Conservation (phyloP, 495 filamentous ascomycete species). For the Talaromyces liani region DNA sequence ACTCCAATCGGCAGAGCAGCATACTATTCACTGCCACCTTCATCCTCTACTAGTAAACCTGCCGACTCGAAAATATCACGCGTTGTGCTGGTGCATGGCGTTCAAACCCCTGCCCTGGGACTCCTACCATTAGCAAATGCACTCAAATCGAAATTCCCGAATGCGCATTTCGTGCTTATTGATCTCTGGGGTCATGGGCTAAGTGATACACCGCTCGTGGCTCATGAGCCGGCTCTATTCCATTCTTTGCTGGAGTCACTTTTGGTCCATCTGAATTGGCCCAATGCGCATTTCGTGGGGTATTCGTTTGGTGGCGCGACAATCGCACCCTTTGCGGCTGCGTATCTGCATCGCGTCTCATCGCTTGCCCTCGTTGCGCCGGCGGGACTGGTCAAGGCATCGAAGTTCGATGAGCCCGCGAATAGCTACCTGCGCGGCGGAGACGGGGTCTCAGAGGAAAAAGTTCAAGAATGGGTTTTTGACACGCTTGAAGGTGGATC, state of each 20-base stretch:
- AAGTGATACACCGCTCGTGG: constrained; percentile 21
- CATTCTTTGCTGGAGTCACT: constrained; percentile 19
- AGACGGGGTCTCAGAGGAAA: constrained; percentile 20
- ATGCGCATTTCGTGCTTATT: constrained; percentile 24
- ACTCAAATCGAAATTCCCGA: constrained; percentile 21
- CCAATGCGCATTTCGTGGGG: constrained; percentile 25
- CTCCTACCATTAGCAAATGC: constrained; percentile 23
- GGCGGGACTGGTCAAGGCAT: constrained; percentile 20
- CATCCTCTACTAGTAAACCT: constrained; percentile 1
- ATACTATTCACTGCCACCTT: constrained; percentile 24
- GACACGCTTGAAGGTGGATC: constrained; percentile 29
- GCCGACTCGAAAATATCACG: constrained; percentile 10
- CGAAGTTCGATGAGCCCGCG: constrained; percentile 16
- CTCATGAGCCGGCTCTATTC: constrained; percentile 22
- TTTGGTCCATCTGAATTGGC: constrained; percentile 20
- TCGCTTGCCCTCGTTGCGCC: constrained; percentile 29
- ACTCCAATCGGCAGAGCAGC: constrained; percentile 23
- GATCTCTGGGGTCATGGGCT: constrained; percentile 34
- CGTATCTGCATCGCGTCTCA: constrained; percentile 15
- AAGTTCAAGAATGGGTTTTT: constrained; percentile 25
- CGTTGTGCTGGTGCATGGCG: constrained; percentile 26
- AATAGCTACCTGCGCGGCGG: constrained; percentile 19
- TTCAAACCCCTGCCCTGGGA: constrained; percentile 30
- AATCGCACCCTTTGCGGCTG: constrained; percentile 20
- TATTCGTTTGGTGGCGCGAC: constrained; percentile 33